These are phyloP conservation scores for Alternaria alternata DNA, from an alignment of 2,329 filamentous ascomycete species.

Conservation along the genomic window DNA sequence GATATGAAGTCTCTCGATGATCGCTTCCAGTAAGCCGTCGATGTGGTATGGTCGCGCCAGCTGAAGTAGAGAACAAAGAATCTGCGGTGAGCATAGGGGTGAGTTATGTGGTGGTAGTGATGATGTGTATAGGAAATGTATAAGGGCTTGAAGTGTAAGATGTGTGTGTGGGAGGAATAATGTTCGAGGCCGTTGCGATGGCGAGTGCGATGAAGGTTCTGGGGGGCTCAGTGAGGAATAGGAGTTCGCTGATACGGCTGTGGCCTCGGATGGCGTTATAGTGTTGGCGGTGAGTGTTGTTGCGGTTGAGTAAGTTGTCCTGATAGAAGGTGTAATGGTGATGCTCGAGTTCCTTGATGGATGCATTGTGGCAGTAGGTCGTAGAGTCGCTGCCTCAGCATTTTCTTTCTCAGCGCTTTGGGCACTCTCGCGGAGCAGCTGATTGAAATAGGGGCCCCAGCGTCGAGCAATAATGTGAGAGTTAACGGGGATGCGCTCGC, in stretches of 20 bases:
- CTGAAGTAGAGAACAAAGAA: constrained; percentile 92
- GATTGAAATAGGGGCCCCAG: constrained; percentile 97
- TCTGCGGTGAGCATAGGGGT: constrained; percentile 88
- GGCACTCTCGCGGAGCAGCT: constrained; percentile 81
- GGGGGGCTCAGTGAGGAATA: constrained; percentile 58
- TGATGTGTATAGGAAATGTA: constrained; percentile 94
- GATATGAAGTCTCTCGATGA: constrained; percentile 88
- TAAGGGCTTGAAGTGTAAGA: constrained; percentile 85
- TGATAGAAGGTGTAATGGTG: constrained; percentile 78
- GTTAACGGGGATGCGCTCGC: constrained; percentile 92
- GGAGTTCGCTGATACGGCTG: constrained; percentile 52
- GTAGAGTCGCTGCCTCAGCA: constrained; percentile 77
- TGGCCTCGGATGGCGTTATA: constrained; percentile 46
- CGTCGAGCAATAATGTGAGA: constrained; percentile 85
- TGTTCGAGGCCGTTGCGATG: constrained; percentile 77
- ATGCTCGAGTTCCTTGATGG: constrained; percentile 79
- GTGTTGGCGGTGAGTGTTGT: constrained; percentile 55
- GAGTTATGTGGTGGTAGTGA: constrained; percentile 79
- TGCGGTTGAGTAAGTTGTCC: constrained; percentile 56
- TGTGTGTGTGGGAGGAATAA: constrained; percentile 93
- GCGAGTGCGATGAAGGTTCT: constrained; percentile 62
- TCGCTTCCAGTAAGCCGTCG: constrained; percentile 89
- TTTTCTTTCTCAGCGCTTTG: constrained; percentile 65
- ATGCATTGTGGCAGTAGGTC: constrained; percentile 65
- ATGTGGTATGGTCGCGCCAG: constrained; percentile 92